These are phyloP conservation scores for Aspergillus ochraceus DNA, from an alignment of 2,329 filamentous ascomycete species.

Conservation along the genomic window DNA sequence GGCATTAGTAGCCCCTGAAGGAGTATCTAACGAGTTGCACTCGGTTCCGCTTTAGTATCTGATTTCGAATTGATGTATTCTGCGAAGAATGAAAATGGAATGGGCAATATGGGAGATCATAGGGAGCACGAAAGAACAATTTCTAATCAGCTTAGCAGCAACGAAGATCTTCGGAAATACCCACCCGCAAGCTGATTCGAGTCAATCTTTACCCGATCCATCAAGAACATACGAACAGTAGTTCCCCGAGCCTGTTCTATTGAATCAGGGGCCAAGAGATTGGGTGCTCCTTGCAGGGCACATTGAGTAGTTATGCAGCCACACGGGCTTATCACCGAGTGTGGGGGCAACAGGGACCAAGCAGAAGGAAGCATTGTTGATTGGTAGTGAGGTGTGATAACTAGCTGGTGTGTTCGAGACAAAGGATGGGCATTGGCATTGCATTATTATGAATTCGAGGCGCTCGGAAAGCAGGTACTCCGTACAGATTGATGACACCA, in stretches of 20 bases:
- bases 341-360: neutral
- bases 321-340: neutral
- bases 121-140: neutral
- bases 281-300: neutral
- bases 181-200: neutral
- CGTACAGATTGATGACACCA: no score
- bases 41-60: no score
- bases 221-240: neutral
- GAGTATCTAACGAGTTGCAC: neutral
- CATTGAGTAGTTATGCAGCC: neutral
- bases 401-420: no score
- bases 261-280: neutral
- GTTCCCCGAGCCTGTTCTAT: neutral
- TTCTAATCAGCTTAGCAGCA: neutral
- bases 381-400: neutral
- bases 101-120: no score
- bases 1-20: neutral
- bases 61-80: no score
- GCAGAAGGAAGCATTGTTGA: neutral
- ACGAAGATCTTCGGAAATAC: neutral
- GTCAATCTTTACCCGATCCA: neutral
- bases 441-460: no score
- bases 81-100: no score
- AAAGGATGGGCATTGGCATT: no score
- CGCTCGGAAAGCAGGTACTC: no score